A percentile compares a stretch with the other conserved stretches of the same genome.
Conservation (phyloP, 225 moss, liverwort and hornwort species). For the Straminergon stramineum region DNA sequence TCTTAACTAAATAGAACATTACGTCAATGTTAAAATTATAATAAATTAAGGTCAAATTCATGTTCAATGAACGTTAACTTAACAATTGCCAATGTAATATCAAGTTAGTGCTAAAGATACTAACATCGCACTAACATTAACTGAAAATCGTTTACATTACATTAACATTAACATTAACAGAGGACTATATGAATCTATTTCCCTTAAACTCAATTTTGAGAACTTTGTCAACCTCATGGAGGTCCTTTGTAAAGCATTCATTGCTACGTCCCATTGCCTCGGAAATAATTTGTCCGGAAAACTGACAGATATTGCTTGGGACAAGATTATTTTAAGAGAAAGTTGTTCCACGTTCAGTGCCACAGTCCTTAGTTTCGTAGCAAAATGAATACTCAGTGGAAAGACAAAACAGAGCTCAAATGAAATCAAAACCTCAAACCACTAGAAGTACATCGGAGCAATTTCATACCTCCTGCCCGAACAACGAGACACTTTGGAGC, state of each 20-base stretch:
- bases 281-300: not conserved
- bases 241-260: not conserved
- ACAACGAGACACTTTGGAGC: not conserved
- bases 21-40: not conserved
- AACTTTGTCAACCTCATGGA: not conserved
- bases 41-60: not conserved
- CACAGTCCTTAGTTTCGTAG: not conserved
- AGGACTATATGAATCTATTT: not conserved
- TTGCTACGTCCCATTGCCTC: not conserved
- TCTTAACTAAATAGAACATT: not conserved
- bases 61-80: not conserved
- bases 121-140: not conserved
- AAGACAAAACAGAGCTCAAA: not conserved
- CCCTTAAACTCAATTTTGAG: not conserved
- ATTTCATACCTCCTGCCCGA: slow-evolving; percentile 26
- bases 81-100: not conserved
- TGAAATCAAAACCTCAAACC: not conserved
- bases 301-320: not conserved
- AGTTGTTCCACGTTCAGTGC: not conserved
- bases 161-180: not conserved
- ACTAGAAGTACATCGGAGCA: not conserved
- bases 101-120: not conserved
- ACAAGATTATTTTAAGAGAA: not conserved
- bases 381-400: not conserved
- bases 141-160: too few relatives aligned